phyloP scores from a whole-genome alignment of 1,284 basidiomycete genomes.

The Vanrija pseudolonga region DNA sequence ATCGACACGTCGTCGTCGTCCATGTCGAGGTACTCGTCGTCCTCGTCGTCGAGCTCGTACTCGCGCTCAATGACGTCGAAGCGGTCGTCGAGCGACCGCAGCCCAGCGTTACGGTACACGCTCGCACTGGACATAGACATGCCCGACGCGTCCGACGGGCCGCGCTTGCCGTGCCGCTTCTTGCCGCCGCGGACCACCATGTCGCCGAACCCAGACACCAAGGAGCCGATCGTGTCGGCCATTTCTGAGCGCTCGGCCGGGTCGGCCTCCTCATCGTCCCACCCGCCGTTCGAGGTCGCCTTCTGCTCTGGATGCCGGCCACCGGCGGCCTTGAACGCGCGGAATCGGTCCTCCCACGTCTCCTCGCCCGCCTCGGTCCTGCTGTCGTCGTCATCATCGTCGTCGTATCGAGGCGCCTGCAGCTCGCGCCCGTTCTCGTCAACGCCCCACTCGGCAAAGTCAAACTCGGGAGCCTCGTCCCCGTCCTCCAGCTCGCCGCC shows the following conservation, averaged over 20 bases:
- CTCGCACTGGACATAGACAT: conserved; percentile 97
- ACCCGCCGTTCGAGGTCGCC: conserved; percentile 19
- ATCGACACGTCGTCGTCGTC: conserved; percentile 43
- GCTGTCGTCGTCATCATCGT: conserved; percentile 36
- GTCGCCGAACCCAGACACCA: conserved; percentile 61
- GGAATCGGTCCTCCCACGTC: conserved; percentile 72
- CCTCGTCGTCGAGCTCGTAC: conserved; percentile 63
- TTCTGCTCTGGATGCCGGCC: conserved; percentile 45
- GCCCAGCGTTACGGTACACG: conserved; percentile 86
- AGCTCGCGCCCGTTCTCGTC: conserved; percentile 37
- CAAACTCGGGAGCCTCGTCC: conserved; percentile 54
- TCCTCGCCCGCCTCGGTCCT: conserved; percentile 37
- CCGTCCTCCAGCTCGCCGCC: conserved; percentile 59
- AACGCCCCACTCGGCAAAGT: conserved; percentile 64
- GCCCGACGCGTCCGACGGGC: conserved; percentile 73
- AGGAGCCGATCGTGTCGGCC: conserved; percentile 70
- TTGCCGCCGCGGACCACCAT: conserved; percentile 67
- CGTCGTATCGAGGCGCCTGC: conserved; percentile 18
- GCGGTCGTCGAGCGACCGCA: conserved; percentile 83
- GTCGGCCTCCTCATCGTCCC: conserved; percentile 29
- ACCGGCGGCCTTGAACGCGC: conserved; percentile 61
- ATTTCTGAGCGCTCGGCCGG: conserved; percentile 61
- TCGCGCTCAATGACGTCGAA: conserved; percentile 83
- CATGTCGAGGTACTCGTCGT: conserved; percentile 51
- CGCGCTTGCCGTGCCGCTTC: conserved; percentile 64